Conservation (phyloP, 768 basidiomycete species). For the Rhizopogon vesiculosus region DNA sequence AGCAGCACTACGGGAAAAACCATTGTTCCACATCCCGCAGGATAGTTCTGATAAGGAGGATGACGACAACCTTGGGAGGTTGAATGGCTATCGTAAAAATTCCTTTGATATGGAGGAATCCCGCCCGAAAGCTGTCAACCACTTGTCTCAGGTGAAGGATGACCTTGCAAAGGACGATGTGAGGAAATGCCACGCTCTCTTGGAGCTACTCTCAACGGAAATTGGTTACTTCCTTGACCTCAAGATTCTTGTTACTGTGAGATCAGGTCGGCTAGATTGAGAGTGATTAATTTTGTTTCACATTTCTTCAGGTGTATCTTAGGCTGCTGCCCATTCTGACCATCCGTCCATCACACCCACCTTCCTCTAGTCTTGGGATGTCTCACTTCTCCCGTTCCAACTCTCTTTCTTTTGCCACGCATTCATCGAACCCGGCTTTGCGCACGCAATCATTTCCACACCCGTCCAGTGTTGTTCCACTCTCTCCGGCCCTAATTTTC, state of each 20-base stretch:
- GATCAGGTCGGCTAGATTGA: neutral
- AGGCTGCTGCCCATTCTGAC: conserved; percentile 49
- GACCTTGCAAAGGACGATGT: conserved; percentile 36
- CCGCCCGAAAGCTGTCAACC: neutral
- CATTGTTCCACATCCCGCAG: conserved; percentile 13
- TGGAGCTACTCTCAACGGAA: conserved; percentile 85
- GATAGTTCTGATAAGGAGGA: conserved; percentile 16
- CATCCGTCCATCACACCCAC: conserved; percentile 14
- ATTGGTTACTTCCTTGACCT: conserved; percentile 77
- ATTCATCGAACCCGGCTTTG: conserved; percentile 38
- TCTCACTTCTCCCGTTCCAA: conserved; percentile 32
- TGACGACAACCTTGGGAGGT: neutral
- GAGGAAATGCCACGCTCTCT: conserved; percentile 67
- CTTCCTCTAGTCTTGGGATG: conserved; percentile 21
- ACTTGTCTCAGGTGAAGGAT: neutral
- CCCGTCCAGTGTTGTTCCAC: conserved; percentile 13
- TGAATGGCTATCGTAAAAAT: neutral
- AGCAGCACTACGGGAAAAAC: neutral
- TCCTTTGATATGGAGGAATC: neutral
- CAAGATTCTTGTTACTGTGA: conserved; percentile 68
- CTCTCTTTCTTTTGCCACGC: conserved; percentile 33
- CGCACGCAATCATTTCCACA: conserved; percentile 44
- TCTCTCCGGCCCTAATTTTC: conserved; percentile 15
- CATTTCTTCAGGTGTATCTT: conserved; percentile 54
- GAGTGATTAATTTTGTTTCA: neutral